Evolutionary conservation across 108 stramenopile genomes (phyloP).

Genomic region (Pelagomonas calceolata): DNA sequence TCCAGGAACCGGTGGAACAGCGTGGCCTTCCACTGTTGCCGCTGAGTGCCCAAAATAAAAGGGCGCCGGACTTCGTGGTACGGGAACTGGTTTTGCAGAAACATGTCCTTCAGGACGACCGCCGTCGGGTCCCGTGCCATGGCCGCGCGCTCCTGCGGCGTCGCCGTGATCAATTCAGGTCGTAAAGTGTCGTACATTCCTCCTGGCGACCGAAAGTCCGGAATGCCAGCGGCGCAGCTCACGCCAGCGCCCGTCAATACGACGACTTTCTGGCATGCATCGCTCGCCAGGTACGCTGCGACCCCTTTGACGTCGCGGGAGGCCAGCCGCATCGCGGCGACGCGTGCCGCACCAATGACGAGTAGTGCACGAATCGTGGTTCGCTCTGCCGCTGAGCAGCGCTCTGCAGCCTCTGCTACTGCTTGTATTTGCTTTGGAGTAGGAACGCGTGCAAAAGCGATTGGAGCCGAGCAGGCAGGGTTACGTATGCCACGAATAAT

Average conservation of each 20-base stretch:
- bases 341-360: too few relatives aligned
- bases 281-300: constrained; percentile 6
- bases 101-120: constrained; percentile 55
- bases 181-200: constrained; percentile 68
- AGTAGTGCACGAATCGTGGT: too few relatives aligned
- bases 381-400: too few relatives aligned
- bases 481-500: too few relatives aligned
- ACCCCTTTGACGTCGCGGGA: background rate
- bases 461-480: too few relatives aligned
- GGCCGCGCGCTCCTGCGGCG: constrained; percentile 33
- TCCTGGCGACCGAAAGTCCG: constrained; percentile 63
- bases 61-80: constrained; percentile 65
- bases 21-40: constrained; percentile 58
- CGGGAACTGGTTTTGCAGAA: constrained; percentile 65
- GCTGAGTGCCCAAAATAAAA: constrained; percentile 61
- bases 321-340: too few relatives aligned
- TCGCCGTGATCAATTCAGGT: constrained; percentile 55
- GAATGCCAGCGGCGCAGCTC: constrained; percentile 60
- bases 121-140: constrained; percentile 52
- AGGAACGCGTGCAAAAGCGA: too few relatives aligned
- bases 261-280: constrained; percentile 49
- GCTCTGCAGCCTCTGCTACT: too few relatives aligned
- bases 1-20: constrained; percentile 72
- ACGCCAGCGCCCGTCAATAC: constrained; percentile 69
- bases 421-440: too few relatives aligned